A percentile compares a stretch with the other conserved stretches of the same genome.
Conservation (phyloP, 164 flowering plant species). For the Chimonanthus salicifolius region DNA sequence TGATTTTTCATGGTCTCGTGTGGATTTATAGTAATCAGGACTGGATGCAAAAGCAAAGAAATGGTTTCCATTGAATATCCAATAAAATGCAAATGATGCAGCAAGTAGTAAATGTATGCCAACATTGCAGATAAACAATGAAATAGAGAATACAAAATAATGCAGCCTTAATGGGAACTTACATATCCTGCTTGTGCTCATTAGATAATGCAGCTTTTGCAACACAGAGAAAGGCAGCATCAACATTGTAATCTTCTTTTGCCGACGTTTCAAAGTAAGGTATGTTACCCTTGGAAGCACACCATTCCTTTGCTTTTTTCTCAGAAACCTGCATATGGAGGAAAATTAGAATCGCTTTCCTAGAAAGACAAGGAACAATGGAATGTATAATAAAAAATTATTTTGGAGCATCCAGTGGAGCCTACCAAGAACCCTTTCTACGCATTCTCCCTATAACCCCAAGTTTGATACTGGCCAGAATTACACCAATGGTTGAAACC, state of each 20-base stretch:
- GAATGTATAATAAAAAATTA: no score
- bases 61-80: no score
- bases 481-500: no score
- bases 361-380: background rate
- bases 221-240: slow-evolving; percentile 72
- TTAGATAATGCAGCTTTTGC: slow-evolving; percentile 79
- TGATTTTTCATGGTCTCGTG: no score
- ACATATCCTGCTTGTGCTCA: slow-evolving; percentile 87
- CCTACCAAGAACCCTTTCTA: no score
- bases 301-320: slow-evolving; percentile 95
- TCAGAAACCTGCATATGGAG: slow-evolving; percentile 66
- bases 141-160: background rate
- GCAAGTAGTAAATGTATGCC: background rate
- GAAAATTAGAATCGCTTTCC: background rate
- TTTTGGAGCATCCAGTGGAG: no score
- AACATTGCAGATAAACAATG: background rate
- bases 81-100: no score
- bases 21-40: no score
- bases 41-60: no score
- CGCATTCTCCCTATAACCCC: no score
- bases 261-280: slow-evolving; percentile 97
- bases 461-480: no score
- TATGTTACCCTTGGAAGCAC: slow-evolving; percentile 80
- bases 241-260: slow-evolving; percentile 88
- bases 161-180: slow-evolving; percentile 23